Conservation (phyloP, 1,139 yeast genomes). For the Barnettozyma hawaiiensis region DNA sequence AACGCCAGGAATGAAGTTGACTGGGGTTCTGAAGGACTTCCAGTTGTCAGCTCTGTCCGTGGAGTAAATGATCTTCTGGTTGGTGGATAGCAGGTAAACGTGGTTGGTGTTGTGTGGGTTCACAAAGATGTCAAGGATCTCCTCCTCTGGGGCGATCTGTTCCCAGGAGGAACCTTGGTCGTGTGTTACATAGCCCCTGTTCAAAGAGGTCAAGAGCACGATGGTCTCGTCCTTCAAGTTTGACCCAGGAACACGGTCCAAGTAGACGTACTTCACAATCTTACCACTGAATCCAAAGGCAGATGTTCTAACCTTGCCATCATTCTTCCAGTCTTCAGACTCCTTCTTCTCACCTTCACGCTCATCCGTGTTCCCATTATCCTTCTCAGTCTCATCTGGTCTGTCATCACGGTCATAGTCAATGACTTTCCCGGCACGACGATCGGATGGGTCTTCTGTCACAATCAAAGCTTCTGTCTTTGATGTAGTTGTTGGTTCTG, state of each 20-base stretch:
- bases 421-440: slow-evolving; percentile 13
- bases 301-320: slow-evolving; percentile 31
- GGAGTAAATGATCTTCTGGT: slow-evolving; percentile 51
- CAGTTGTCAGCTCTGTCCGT: slow-evolving; percentile 66
- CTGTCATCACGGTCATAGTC: slow-evolving; percentile 31
- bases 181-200: slow-evolving; percentile 48
- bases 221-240: slow-evolving; percentile 43
- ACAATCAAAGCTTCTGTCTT: slow-evolving; percentile 1
- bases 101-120: slow-evolving; percentile 61
- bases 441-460: slow-evolving; percentile 6
- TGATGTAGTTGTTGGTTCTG: not conserved
- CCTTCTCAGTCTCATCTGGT: slow-evolving; percentile 34
- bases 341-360: slow-evolving; percentile 34
- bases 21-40: slow-evolving; percentile 46
- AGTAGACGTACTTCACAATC: slow-evolving; percentile 41
- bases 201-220: slow-evolving; percentile 39
- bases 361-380: slow-evolving; percentile 29
- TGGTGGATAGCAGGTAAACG: slow-evolving; percentile 55
- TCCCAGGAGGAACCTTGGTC: slow-evolving; percentile 72
- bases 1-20: slow-evolving; percentile 36
- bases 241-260: slow-evolving; percentile 36
- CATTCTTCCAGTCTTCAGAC: slow-evolving; percentile 30
- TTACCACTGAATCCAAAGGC: slow-evolving; percentile 38
- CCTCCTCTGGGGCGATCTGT: slow-evolving; percentile 43
- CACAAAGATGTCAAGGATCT: slow-evolving; percentile 48